Conservation (phyloP, 768 basidiomycete genomes). For the Grammothele lineata region DNA sequence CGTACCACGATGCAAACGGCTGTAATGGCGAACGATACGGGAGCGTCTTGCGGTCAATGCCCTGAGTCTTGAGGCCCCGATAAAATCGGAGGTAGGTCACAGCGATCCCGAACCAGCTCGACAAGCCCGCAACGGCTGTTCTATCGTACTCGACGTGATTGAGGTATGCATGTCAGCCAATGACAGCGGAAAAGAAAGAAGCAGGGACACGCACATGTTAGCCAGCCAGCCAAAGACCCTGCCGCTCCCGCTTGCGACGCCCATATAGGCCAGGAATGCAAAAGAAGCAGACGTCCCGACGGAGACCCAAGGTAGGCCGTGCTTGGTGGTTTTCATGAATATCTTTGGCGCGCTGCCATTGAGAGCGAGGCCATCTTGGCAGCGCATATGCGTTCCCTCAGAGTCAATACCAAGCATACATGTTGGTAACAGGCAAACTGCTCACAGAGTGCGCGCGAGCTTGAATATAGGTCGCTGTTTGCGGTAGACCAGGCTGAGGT, state of each 20-base stretch:
- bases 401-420: no score
- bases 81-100: constrained; percentile 45
- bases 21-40: constrained; percentile 42
- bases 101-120: constrained; percentile 41
- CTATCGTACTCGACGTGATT: no score
- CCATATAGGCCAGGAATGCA: constrained; percentile 39
- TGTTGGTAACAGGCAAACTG: neutral
- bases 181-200: no score
- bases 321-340: constrained; percentile 34
- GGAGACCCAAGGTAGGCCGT: constrained; percentile 44
- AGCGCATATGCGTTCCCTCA: constrained; percentile 7
- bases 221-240: constrained; percentile 37
- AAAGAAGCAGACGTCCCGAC: constrained; percentile 27
- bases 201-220: constrained; percentile 23
- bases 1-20: constrained; percentile 39
- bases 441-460: constrained; percentile 36
- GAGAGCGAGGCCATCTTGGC: constrained; percentile 48
- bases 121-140: constrained; percentile 35
- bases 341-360: constrained; percentile 51
- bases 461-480: constrained; percentile 37
- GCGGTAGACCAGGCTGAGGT: constrained; percentile 38
- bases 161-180: no score
- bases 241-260: constrained; percentile 30
- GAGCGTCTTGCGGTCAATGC: constrained; percentile 41
- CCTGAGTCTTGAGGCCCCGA: constrained; percentile 45